These are phyloP conservation scores for Lactarius sanguifluus DNA, from an alignment of 768 basidiomycete genomes.

Conservation along the genomic window DNA sequence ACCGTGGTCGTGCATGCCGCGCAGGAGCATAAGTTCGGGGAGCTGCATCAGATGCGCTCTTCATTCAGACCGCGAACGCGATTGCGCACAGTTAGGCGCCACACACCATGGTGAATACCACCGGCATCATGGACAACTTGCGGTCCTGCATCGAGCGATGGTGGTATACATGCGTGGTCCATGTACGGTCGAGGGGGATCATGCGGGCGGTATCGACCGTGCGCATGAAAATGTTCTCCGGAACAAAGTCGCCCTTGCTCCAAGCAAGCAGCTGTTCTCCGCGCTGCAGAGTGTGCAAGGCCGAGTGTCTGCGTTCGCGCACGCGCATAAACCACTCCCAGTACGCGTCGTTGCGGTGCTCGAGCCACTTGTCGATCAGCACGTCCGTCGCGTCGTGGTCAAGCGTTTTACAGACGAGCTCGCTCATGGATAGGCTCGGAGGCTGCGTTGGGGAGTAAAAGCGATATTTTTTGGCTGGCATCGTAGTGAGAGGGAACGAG, in stretches of 20 bases:
- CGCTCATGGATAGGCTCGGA: conserved; percentile 69
- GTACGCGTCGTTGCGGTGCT: conserved; percentile 73
- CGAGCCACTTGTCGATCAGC: conserved; percentile 83
- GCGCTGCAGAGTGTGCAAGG: conserved; percentile 42
- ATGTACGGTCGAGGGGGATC: conserved; percentile 78
- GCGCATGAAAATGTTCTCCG: conserved; percentile 77
- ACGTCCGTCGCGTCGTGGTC: conserved; percentile 74
- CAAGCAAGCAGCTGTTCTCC: conserved; percentile 46
- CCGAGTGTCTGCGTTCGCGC: conserved; percentile 62
- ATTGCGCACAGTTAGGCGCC: background rate
- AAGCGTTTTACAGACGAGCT: conserved; percentile 75
- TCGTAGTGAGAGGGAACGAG: conserved; percentile 7
- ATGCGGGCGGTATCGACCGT: conserved; percentile 76
- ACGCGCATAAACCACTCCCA: conserved; percentile 75
- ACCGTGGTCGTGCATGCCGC: conserved; percentile 78
- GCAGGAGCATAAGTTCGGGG: conserved; percentile 74
- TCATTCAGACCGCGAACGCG: background rate
- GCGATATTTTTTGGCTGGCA: conserved; percentile 28
- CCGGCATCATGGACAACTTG: conserved; percentile 74
- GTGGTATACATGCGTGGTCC: conserved; percentile 80
- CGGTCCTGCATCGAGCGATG: conserved; percentile 74
- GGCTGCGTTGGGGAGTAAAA: conserved; percentile 65
- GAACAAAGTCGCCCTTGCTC: conserved; percentile 72
- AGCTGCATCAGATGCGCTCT: conserved; percentile 44
- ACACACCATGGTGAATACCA: conserved; percentile 76